Conservation (phyloP, 257 asterid species). For the Solanum chilense region DNA sequence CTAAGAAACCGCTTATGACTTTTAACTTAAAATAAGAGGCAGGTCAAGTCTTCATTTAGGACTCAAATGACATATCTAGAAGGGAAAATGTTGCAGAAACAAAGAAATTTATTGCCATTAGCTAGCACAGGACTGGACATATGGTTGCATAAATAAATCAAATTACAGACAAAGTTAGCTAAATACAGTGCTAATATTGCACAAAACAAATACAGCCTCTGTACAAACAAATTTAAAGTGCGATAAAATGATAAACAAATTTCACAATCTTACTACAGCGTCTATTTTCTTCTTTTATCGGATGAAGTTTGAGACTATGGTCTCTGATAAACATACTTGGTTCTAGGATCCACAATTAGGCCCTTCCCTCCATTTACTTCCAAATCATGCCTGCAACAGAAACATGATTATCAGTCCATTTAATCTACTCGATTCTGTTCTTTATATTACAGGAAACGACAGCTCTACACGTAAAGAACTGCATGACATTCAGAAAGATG, state of each 20-base stretch:
- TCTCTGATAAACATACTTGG: constrained; percentile 82
- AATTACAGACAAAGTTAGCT: background rate
- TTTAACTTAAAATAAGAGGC: background rate
- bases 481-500: background rate
- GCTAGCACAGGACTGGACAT: background rate
- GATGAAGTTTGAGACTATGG: background rate
- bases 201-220: background rate
- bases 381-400: constrained; percentile 75
- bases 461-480: background rate
- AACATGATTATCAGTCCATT: background rate
- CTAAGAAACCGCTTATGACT: background rate
- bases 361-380: constrained; percentile 98
- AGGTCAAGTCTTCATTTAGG: no score
- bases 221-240: background rate
- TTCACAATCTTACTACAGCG: background rate
- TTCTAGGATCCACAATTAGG: constrained; percentile 80
- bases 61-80: background rate
- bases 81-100: background rate
- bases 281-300: background rate
- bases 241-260: no score
- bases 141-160: background rate
- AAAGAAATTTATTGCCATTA: background rate
- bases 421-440: background rate
- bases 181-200: background rate
- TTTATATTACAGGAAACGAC: background rate